A percentile compares a stretch with the other conserved stretches of the same genome.
Conservation (phyloP, 345 rosid genomes). For the Sisymbrium altissimum region DNA sequence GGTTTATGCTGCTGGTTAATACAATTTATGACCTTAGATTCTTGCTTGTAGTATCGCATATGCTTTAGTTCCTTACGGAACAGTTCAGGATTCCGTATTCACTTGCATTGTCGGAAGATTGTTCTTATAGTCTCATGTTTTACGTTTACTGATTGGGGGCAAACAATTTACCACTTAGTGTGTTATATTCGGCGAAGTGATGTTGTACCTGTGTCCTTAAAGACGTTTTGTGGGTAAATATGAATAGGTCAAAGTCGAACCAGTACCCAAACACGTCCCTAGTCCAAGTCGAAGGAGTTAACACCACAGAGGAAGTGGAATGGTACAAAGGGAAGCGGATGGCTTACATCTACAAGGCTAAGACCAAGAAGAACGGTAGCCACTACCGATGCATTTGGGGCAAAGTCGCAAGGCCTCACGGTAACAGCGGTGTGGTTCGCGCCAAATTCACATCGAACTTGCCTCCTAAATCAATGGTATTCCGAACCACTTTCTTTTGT, state of each 20-base stretch:
- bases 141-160: neutral
- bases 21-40: neutral
- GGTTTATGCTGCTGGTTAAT: neutral
- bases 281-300: slow-evolving; percentile 82
- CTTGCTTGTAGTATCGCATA: neutral
- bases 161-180: neutral
- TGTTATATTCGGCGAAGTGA: neutral
- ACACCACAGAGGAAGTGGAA: slow-evolving; percentile 74
- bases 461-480: slow-evolving; percentile 90
- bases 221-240: neutral
- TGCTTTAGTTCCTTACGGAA: neutral
- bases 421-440: slow-evolving; percentile 85
- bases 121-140: neutral
- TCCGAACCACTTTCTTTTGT: neutral
- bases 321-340: slow-evolving; percentile 78
- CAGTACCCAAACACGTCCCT: slow-evolving; percentile 76
- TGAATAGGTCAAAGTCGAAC: slow-evolving; percentile 71
- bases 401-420: slow-evolving; percentile 81
- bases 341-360: slow-evolving; percentile 90
- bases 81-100: neutral
- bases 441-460: slow-evolving; percentile 82
- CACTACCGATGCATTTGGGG: slow-evolving; percentile 94
- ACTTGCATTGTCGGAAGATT: neutral
- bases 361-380: slow-evolving; percentile 67
- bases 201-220: neutral